Evolutionary conservation across 2,329 filamentous ascomycete genomes (phyloP).

Genomic region (Penicillium sp.): DNA sequence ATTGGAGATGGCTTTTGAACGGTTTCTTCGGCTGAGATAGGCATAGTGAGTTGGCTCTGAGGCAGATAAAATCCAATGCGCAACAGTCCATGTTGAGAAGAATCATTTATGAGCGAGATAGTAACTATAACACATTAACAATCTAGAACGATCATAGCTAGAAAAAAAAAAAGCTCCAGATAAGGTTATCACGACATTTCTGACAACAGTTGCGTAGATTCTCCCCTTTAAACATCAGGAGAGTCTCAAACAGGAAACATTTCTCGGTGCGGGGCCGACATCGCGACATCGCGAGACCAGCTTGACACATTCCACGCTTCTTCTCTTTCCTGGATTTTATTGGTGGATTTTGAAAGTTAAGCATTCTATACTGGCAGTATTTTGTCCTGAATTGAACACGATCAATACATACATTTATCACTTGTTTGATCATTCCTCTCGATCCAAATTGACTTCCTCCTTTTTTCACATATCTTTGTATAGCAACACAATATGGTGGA

Average conservation of each 20-base stretch:
- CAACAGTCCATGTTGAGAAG: neutral
- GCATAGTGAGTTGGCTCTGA: neutral
- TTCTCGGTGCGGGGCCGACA: neutral
- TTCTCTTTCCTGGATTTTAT: neutral
- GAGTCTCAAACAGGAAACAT: neutral
- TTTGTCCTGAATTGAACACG: neutral
- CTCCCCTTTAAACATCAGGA: neutral
- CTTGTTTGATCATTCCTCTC: neutral
- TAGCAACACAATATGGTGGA: neutral
- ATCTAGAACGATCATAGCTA: neutral
- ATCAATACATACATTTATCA: neutral
- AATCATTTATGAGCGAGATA: neutral
- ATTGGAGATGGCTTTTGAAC: neutral
- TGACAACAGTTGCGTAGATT: neutral
- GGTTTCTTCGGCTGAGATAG: neutral
- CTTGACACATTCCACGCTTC: neutral
- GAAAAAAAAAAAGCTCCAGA: too few species aligned
- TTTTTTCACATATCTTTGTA: neutral
- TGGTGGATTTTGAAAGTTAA: neutral
- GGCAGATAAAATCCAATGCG: neutral
- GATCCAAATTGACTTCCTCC: neutral
- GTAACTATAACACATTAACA: neutral
- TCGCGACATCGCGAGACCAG: neutral
- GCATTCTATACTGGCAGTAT: neutral
- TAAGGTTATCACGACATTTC: neutral